Conservation (phyloP, 768 basidiomycete species). For the Tulasnella sp. region DNA sequence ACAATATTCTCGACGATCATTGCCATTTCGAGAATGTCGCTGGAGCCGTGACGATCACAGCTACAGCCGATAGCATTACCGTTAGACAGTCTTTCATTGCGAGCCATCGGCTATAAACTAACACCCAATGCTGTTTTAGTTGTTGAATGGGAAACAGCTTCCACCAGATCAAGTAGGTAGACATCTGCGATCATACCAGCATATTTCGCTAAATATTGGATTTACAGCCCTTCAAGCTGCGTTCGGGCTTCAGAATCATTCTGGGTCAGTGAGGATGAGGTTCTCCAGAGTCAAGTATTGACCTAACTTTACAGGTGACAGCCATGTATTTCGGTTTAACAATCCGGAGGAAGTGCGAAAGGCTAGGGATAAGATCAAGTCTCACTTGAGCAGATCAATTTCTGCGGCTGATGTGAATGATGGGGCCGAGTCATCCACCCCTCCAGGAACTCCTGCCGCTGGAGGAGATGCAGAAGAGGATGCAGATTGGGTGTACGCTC, state of each 20-base stretch:
- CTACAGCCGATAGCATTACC: slow-evolving; percentile 70
- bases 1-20: slow-evolving; percentile 85
- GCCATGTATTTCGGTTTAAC: slow-evolving; percentile 96
- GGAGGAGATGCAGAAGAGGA: slow-evolving; percentile 56
- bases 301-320: slow-evolving; percentile 49
- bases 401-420: slow-evolving; percentile 49
- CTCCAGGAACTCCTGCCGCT: slow-evolving; percentile 27
- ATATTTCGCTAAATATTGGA: slow-evolving; percentile 2
- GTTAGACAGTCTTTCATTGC: slow-evolving; percentile 36
- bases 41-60: slow-evolving; percentile 72
- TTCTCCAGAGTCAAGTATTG: background rate
- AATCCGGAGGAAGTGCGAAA: slow-evolving; percentile 92
- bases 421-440: slow-evolving; percentile 36
- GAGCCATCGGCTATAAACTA: background rate
- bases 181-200: background rate
- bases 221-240: slow-evolving; percentile 61
- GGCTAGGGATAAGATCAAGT: slow-evolving; percentile 68
- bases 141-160: slow-evolving; percentile 89
- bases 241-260: slow-evolving; percentile 93
- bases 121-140: slow-evolving; percentile 35
- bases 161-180: slow-evolving; percentile 55
- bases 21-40: slow-evolving; percentile 82
- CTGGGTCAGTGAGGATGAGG: slow-evolving; percentile 45
- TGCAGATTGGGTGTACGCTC: slow-evolving; percentile 96
- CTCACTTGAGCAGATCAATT: slow-evolving; percentile 52